Conservation (phyloP, 176 grass and related monocot genomes). For the Aegilops bicornis region DNA sequence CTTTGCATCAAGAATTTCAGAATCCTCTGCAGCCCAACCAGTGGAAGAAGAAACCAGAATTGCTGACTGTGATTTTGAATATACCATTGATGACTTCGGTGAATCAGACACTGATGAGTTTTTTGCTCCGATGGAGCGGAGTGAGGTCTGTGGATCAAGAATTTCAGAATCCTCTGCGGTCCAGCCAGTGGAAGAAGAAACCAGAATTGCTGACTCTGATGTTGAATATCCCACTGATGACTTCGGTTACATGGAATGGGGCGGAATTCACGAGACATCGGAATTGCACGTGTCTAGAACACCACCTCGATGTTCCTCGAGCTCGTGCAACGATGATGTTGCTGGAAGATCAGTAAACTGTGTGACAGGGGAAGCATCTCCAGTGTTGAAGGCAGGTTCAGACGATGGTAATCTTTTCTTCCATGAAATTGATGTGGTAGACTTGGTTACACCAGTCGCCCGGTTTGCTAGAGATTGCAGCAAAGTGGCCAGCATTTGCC, state of each 20-base stretch:
- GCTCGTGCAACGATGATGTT: background rate
- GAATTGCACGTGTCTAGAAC: background rate
- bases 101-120: background rate
- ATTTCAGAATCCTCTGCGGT: background rate
- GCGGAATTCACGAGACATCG: background rate
- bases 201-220: background rate
- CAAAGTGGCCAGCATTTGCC: background rate
- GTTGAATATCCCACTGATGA: slow-evolving; percentile 26
- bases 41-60: background rate
- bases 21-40: background rate
- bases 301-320: slow-evolving; percentile 23
- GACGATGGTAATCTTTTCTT: background rate
- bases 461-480: slow-evolving; percentile 21
- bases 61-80: background rate
- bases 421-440: slow-evolving; percentile 42
- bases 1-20: background rate
- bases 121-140: background rate
- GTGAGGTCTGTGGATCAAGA: background rate
- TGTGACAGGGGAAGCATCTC: background rate
- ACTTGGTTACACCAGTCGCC: slow-evolving; percentile 55
- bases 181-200: background rate
- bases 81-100: slow-evolving; percentile 19
- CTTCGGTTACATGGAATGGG: background rate
- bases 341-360: background rate
- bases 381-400: background rate